Base-by-base conservation (phyloP, 257 asterid genomes). In the Solanum chiquidenum region DNA sequence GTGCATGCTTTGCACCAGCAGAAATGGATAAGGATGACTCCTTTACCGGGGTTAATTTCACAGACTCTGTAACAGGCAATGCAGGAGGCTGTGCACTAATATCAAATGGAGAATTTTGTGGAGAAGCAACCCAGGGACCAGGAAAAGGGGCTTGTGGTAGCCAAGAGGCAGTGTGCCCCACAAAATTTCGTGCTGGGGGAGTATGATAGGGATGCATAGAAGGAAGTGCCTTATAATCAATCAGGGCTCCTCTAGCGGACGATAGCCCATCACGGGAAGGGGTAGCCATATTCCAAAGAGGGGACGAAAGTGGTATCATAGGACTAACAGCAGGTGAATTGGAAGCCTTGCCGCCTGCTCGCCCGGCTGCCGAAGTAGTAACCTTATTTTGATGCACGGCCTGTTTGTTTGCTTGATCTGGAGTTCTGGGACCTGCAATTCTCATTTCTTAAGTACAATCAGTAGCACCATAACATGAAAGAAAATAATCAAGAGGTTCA, bases 271-370 rank as follows among this genome's bases (percentile, higher is more conserved):
- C 98, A 89, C 93, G 87, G 38, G 98, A 90, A 38, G 98, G 98
- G 49, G 98, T 92, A 79, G 98, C 76, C 79, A 94, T 92, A 88
- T 91, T 96, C 99, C 99, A 96, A 86, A 98, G 93, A 66, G 99
- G 98, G 29, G 99, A 94, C 0, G 99, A 94, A 88, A 92, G 94
- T 90, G 98, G 96, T 46, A 93, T 92, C 90, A 92, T 88, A 10
- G 98, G 94, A 88, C 90, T 93, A 84, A 94, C 89, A 90, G 84
- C 90, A 8, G 94, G 93, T 86, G 96, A 91, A 90, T 94, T 88
- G 84, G 91, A 87, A 88, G 87, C 90, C 89, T 92, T 97, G 92
- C 87, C 92, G 88, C 92, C 89, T 84, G 92, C 90, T 87, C 95
- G 92, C 72, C 90, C 92, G 84, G 90, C 90, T 69, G 94, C 82